Evolutionary conservation across 2,329 filamentous ascomycete genomes (phyloP), one percentile per base, ranked within the genome.

Genomic region (Didymella glomerata): DNA sequence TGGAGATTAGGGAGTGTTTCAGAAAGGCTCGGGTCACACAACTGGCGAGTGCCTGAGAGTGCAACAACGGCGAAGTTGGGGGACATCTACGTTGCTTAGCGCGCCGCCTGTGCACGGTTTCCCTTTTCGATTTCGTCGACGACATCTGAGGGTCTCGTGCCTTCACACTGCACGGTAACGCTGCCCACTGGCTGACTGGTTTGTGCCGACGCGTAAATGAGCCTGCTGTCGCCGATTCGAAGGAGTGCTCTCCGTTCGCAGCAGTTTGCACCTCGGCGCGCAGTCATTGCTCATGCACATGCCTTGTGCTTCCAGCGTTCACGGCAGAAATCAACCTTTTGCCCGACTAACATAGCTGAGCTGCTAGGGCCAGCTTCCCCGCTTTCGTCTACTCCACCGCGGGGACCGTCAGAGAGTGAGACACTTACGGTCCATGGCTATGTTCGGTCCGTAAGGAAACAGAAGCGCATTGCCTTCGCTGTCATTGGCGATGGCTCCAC

Each of bases 401-500:
- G 90, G 47, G 83, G 84, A 57, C 52, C 59, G 28, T 58, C 65
- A 34, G 66, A 69, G 30, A 70, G 66, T 63, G 63, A 67, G 50
- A 63, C 66, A 18, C 57, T 78, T 51, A 74, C 69, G 22, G 81
- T 97, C 67, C 85, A 90, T 74, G 94, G 93, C 61, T 94, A 90
- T 80, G 84, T 97, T 54, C 87, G 91, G 63, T 94, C 92, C 4
- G 88, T 97, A 60, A 86, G 94, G 62, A 91, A 92, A 76, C 93
- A 96, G 82, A 96, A 97, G 76, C 85, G 85, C 22, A 83, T 90
- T 60, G 88, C 90, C 5, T 98, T 99, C 79, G 89, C 93, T 51
- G 86, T 92, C 60, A 83, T 98, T 51, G 89, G 90, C 11, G 95
- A 99, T 81, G 95, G 95, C 44, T 96, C 93, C 13, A 92, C 90